Evolutionary conservation across 257 asterid genomes (phyloP), one percentile per base, ranked within the genome.

Genomic region (Forsythia viridissima): DNA sequence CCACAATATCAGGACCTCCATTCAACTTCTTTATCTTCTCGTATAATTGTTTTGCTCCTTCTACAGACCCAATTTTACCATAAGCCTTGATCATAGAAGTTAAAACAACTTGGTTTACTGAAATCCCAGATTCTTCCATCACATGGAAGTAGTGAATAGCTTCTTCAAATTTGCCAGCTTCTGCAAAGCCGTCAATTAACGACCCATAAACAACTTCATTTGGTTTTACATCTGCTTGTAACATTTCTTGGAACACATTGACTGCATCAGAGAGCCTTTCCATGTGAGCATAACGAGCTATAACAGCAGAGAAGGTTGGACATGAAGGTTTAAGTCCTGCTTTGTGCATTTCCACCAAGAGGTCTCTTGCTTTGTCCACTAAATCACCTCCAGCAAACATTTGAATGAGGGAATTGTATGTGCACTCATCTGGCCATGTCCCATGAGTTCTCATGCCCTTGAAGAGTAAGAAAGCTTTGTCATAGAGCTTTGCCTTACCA

Each of bases 71-170:
- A 16, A 90, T 76, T 82, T 89, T 89, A 55, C 96, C 85, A 69
- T 88, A 93, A 68, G 93, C 98, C 89, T 94, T 94, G 18, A 94
- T 91, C 95, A 94, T 86, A 82, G 97, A 91, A 76, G 97, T 93
- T 77, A 93, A 84, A 38, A 93, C 81, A 80, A 94, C 84, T 70
- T 81, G 90, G 81, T 94, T 94, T 5, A 88, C 89, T 39, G 89
- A 73, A 81, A 93, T 82, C 38, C 95, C 97, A 12, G 83, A 85
- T 36, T 83, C 84, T 81, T 89, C 93, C 99, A 94, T 91, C 79
- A 80, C 77, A 68, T 76, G 86, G 74, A 90, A 90, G 81, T 90
- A 91, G 67, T 75, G 83, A 68, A 84, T 82, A 20, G 96, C 95
- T 84, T 89, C 97, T 80, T 91, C 95, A 76, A 93, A 84, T 2